Percentiles rank a stretch among this genome's conserved stretches.
phyloP scores from a whole-genome alignment of 2,329 filamentous ascomycete genomes.

The Meredithiella fracta region DNA sequence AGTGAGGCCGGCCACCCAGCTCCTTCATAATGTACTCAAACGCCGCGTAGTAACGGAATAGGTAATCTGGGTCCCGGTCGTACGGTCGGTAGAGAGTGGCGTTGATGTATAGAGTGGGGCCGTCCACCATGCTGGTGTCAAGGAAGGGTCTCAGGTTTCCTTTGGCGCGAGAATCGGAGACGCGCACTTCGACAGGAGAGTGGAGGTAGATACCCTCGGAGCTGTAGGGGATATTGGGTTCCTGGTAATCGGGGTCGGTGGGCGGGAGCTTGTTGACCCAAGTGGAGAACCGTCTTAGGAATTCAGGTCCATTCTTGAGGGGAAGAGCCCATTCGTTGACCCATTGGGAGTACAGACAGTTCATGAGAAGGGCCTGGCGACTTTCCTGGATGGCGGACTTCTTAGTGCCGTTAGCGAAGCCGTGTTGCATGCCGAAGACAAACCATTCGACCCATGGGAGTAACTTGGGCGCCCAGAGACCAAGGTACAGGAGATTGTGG shows the following conservation, averaged over 20 bases:
- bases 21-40: constrained; percentile 87
- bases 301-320: constrained; percentile 70
- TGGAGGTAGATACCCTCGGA: constrained; percentile 68
- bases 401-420: constrained; percentile 54
- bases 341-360: constrained; percentile 95
- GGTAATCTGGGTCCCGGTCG: constrained; percentile 58
- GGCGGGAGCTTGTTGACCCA: constrained; percentile 58
- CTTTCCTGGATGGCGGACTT: constrained; percentile 67
- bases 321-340: constrained; percentile 98
- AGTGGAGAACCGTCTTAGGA: constrained; percentile 61
- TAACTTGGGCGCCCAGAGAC: constrained; percentile 60
- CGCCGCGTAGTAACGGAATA: constrained; percentile 64
- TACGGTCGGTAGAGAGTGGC: constrained; percentile 81
- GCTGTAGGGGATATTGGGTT: constrained; percentile 62
- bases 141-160: constrained; percentile 31
- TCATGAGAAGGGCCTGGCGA: constrained; percentile 72
- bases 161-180: constrained; percentile 47
- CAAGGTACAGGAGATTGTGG: constrained; percentile 71
- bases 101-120: constrained; percentile 73
- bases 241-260: constrained; percentile 46
- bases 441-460: constrained; percentile 89
- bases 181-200: constrained; percentile 81
- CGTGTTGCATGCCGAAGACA: constrained; percentile 94
- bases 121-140: constrained; percentile 52
- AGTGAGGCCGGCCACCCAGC: constrained; percentile 67